phyloP scores from a whole-genome alignment of 2,329 filamentous ascomycete genomes.

The Aspergillus sp. region DNA sequence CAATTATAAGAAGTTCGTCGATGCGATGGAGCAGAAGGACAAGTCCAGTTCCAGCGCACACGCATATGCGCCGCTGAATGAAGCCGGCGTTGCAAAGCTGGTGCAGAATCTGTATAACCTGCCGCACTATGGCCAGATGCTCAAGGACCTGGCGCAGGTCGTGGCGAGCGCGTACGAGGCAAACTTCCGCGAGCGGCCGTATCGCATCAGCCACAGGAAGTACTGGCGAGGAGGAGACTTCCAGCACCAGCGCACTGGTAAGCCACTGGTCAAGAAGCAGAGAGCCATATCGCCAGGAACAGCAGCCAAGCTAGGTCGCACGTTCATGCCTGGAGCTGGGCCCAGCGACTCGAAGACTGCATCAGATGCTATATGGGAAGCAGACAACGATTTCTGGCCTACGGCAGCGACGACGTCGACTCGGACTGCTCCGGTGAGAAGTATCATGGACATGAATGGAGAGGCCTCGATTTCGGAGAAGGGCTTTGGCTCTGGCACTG shows the following conservation, averaged over 20 bases:
- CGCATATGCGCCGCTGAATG: conserved; percentile 1
- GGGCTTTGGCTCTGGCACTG: no score
- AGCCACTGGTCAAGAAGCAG: no score
- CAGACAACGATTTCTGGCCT: no score
- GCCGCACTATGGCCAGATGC: conserved; percentile 9
- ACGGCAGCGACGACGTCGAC: no score
- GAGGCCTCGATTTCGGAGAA: no score
- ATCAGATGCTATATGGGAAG: no score
- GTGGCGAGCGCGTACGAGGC: conserved; percentile 9
- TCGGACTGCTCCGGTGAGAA: not conserved
- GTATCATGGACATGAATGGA: not conserved
- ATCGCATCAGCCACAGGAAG: conserved; percentile 3
- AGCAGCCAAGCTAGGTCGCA: not conserved
- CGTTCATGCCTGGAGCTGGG: not conserved
- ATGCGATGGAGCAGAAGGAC: conserved; percentile 4
- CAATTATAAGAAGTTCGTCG: conserved; percentile 5
- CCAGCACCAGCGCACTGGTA: no score
- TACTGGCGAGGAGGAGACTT: not conserved
- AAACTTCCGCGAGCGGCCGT: conserved; percentile 7
- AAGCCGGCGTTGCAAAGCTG: conserved; percentile 1
- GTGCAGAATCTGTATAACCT: conserved; percentile 8
- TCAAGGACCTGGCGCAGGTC: conserved; percentile 7
- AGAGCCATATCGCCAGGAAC: not conserved
- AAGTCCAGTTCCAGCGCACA: not conserved
- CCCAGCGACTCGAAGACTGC: not conserved